Conservation (phyloP, 306 rosid species). For the Macrotyloma uniflorum region DNA sequence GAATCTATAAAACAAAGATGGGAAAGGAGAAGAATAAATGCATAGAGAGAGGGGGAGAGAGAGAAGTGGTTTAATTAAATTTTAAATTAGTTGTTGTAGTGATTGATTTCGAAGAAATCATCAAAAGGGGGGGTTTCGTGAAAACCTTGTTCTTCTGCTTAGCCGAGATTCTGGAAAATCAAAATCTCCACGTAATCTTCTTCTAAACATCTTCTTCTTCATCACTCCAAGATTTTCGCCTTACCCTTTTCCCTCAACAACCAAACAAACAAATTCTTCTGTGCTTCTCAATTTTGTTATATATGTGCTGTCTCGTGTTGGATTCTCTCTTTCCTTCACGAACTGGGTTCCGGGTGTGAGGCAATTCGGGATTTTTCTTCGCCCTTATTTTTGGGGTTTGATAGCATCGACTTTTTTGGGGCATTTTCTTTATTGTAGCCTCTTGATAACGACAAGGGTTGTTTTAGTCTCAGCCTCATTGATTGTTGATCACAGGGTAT, state of each 20-base stretch:
- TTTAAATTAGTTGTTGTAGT: slow-evolving; percentile 22
- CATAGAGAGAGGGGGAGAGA: slow-evolving; percentile 18
- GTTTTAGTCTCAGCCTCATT: slow-evolving; percentile 25
- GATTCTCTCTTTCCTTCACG: slow-evolving; percentile 1
- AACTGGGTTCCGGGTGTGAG: slow-evolving; percentile 11
- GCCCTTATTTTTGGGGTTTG: background rate
- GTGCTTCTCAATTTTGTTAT: slow-evolving; percentile 8
- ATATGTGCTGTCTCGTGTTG: slow-evolving; percentile 11
- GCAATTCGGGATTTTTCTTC: slow-evolving; percentile 32
- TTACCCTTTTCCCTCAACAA: slow-evolving; percentile 22
- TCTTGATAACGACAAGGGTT: slow-evolving; percentile 14
- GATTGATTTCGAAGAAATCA: slow-evolving; percentile 37
- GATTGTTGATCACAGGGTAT: slow-evolving; percentile 31
- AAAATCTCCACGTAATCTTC: slow-evolving; percentile 64
- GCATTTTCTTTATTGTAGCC: slow-evolving; percentile 37
- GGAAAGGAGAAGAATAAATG: slow-evolving; percentile 7
- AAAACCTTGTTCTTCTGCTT: slow-evolving; percentile 42
- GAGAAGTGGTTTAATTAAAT: background rate
- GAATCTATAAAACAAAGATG: slow-evolving; percentile 5
- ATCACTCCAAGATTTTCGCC: slow-evolving; percentile 38
- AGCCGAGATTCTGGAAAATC: slow-evolving; percentile 34
- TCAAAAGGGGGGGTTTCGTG: slow-evolving; percentile 61
- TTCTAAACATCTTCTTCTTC: slow-evolving; percentile 24
- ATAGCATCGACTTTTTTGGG: slow-evolving; percentile 36
- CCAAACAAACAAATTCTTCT: background rate